Base-by-base conservation (phyloP, 345 rosid genomes). In the Sonneratia alba region DNA sequence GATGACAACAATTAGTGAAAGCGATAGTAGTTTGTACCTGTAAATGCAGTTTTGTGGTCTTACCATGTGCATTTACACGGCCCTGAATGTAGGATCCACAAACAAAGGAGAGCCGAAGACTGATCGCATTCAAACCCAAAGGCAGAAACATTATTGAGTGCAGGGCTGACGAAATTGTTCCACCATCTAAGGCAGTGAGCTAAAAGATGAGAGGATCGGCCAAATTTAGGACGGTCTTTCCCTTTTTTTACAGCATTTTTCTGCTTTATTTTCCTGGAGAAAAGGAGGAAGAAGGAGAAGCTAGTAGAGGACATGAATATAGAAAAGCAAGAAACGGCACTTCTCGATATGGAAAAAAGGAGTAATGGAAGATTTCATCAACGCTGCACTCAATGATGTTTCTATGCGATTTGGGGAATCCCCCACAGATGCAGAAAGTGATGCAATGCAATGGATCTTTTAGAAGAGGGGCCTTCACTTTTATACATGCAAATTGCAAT, bases 341-440 rank as follows among this genome's bases (percentile, higher is more conserved):
- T 40, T 40, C 9, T 40, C 43, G 43, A 40, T 40, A 27, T 27
- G 32, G 32, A 27, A 27, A 27, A 27, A 27, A 27, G 32, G 43
- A 40, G n/a, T 70, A 0, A 11, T 1, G 27, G 67, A 71, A 49
- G 37, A 13, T 22, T 73, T 79, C 86, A 85, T 85, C 86, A 87
- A 83, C 87, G 90, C 88, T 87, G 90, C 90, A 87, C 88, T 86
- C 89, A 86, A 86, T 83, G 87, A 86, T 77, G 84, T 74, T 80
- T 76, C 75, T 71, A 42, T 53, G 16, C 59, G 21, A 57, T 71
- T 32, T 0, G 7, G 43, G 36, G 34, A 53, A 57, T 51, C 22
- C 36, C 19, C 15, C 27, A 1, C 38, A 3, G 18, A 13, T 47
- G 51, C 51, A 47, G 51, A 13, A 47, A 8, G 11, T 47, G 15